phyloP scores from a whole-genome alignment of 2,329 filamentous ascomycete species.

The Trichothecium sympodiale region DNA sequence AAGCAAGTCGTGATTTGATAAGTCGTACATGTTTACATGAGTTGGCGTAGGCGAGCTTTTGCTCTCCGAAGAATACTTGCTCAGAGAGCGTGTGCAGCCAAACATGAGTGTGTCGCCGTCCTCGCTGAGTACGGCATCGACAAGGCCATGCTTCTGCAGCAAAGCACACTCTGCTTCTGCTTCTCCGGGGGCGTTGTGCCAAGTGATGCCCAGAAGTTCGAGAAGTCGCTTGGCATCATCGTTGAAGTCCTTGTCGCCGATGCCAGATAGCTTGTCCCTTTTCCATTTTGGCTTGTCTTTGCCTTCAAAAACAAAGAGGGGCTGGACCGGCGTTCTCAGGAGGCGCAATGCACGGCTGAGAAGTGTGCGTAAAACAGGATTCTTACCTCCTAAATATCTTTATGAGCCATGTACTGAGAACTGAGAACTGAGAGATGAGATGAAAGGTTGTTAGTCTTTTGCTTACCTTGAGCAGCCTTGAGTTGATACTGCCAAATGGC shows the following conservation, averaged over 20 bases:
- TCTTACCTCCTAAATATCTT: conserved; percentile 54
- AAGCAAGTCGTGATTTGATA: conserved; percentile 44
- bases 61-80: conserved; percentile 70
- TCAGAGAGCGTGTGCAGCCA: conserved; percentile 66
- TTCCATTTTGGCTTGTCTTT: conserved; percentile 80
- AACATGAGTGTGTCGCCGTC: conserved; percentile 99
- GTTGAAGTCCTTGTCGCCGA: conserved; percentile 55
- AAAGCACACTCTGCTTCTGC: conserved; percentile 93
- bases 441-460: background rate
- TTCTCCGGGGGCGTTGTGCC: conserved; percentile 83
- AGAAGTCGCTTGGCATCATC: conserved; percentile 76
- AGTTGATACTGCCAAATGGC: conserved; percentile 97
- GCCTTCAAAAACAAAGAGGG: conserved; percentile 85
- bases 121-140: conserved; percentile 89
- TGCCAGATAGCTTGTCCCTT: conserved; percentile 64
- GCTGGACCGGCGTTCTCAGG: conserved; percentile 66
- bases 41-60: conserved; percentile 60
- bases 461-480: conserved; percentile 62
- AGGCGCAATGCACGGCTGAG: conserved; percentile 84
- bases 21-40: conserved; percentile 75
- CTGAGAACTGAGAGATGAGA: conserved; percentile 5
- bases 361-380: conserved; percentile 81
- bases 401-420: no score
- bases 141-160: conserved; percentile 68
- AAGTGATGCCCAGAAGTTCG: conserved; percentile 71